Evolutionary conservation across 2,329 filamentous ascomycete genomes (phyloP), one percentile per base, ranked within the genome.

Genomic region (Aspergillus vadensis): DNA sequence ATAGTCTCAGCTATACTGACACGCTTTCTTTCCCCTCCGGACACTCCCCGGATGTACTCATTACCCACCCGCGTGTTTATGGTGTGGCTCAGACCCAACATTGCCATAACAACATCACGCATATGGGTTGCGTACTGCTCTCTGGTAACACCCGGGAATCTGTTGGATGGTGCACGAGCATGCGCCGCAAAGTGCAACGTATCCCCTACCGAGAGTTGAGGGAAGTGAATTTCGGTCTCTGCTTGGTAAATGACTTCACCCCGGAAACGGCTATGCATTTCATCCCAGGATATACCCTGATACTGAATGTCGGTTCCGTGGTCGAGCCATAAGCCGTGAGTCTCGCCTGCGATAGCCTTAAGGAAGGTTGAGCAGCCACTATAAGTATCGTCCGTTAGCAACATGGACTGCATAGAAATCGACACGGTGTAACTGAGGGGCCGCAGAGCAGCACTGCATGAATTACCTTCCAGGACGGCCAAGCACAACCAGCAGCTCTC

Each of bases 201-300:
- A 68, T 93, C 88, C 55, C 89, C 89, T 21, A 92, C 90, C 0
- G 85, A 89, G 68, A 94, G 77, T 77, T 88, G 85, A 12, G 90
- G 89, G 70, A 93, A 93, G 76, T 93, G 90, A 4, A 90, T 88
- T 71, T 95, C 91, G 27, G 91, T 88, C 75, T 94, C 91, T 55
- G 90, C 90, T 1, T 90, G 92, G 77, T 94, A 95, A 73, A 94
- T 92, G 63, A 90, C 89, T 76, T 95, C 91, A 64, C 91, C 91
- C n/a, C 90, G 88, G 76, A 93, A 92, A 2, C 80, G 81, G 12
- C 85, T 85, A 77, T 91, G 86, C 89, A 94, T 93, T 69, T 91
- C 84, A 68, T 90, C 78, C 58, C 89, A 83, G 12, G 85, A 80
- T 69, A 78, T 74, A 25, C 77, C 79, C 57, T 95, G 89, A 71